Evolutionary conservation across 2,329 filamentous ascomycete species (phyloP).

Genomic region (Cladosporium sp.): DNA sequence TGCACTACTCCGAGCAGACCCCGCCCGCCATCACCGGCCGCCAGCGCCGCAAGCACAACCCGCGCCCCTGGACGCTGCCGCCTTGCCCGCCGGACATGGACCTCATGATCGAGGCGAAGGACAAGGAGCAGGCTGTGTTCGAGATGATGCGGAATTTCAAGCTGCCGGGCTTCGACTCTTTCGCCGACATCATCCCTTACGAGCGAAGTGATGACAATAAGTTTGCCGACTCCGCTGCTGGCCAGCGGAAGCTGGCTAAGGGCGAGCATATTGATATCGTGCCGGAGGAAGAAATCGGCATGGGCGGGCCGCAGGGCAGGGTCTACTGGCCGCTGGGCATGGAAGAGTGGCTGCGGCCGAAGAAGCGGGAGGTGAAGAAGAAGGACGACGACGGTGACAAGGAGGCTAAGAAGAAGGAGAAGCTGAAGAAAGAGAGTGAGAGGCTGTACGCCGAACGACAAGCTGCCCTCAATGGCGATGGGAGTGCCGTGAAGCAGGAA

Average conservation of each 20-base stretch:
- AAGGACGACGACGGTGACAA: slow-evolving; percentile 28
- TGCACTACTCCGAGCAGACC: slow-evolving; percentile 88
- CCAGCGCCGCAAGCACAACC: slow-evolving; percentile 77
- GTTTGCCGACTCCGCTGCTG: slow-evolving; percentile 23
- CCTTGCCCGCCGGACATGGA: slow-evolving; percentile 81
- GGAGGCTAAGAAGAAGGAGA: slow-evolving; percentile 27
- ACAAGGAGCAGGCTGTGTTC: slow-evolving; percentile 95
- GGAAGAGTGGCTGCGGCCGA: slow-evolving; percentile 83
- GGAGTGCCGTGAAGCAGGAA: slow-evolving; percentile 14
- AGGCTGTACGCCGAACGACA: slow-evolving; percentile 21
- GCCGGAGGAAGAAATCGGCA: slow-evolving; percentile 64
- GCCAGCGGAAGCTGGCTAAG: slow-evolving; percentile 11
- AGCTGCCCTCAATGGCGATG: slow-evolving; percentile 20
- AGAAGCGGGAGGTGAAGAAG: slow-evolving; percentile 62
- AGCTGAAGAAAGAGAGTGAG: slow-evolving; percentile 28
- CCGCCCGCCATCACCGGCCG: slow-evolving; percentile 68
- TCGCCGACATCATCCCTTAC: slow-evolving; percentile 73
- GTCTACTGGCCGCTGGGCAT: slow-evolving; percentile 89
- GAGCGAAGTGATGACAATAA: slow-evolving; percentile 70
- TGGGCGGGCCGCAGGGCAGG: slow-evolving; percentile 75
- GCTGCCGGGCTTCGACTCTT: slow-evolving; percentile 68
- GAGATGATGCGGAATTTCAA: slow-evolving; percentile 86
- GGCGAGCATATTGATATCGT: slow-evolving; percentile 35
- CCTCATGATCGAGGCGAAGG: slow-evolving; percentile 98
- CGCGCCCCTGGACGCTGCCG: slow-evolving; percentile 71